Evolutionary conservation across 1,284 basidiomycete genomes (phyloP), one percentile per base, ranked within the genome.

Genomic region (Leccinum griseonigrum): DNA sequence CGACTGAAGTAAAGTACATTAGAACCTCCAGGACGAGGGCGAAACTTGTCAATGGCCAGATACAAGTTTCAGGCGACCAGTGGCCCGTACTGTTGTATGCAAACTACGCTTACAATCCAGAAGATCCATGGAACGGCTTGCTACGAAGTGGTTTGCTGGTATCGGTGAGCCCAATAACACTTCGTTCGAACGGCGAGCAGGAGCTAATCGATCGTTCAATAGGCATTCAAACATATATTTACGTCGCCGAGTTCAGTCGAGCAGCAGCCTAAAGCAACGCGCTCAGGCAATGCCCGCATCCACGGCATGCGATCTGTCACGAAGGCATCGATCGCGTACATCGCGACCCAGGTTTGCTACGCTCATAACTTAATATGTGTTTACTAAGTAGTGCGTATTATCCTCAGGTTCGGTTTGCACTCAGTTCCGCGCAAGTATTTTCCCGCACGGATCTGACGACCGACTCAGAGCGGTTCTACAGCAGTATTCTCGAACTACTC

Each of bases 141-240:
- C 29, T 56, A 6, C 14, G 9, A 13, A 56, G 55, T 56, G 55
- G 55, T 14, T 32, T 56, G 11, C 55, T 56, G 13, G 32, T 56
- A 9, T 56, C 16, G 5, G 55, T 56, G n/a, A 22, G 22, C n/a
- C 9, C 26, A n/a, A 22, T 11, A 51, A 18, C 29, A 11, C 2
- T 16, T 48, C 10, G 28, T 52, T 52, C 28, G 28, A 31, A 52
- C 13, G 26, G 50, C 16, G 26, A 16, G 14, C 31, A 32, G 31
- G 11, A 52, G 28, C 18, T 22, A 31, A n/a, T 10, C 10, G 31
- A 11, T 52, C 18, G 28, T 31, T 52, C 28, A 34, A 53, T 34
- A 61, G 57, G 61, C 54, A 18, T 62, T 36, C 31, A 62, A 38
- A 16, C 61, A 62, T 36, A 56, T 59, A 55, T 11, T 36, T 34